Evolutionary conservation across 2,329 filamentous ascomycete genomes (phyloP), one percentile per base, ranked within the genome.

Genomic region (Xylariaceae sp.): DNA sequence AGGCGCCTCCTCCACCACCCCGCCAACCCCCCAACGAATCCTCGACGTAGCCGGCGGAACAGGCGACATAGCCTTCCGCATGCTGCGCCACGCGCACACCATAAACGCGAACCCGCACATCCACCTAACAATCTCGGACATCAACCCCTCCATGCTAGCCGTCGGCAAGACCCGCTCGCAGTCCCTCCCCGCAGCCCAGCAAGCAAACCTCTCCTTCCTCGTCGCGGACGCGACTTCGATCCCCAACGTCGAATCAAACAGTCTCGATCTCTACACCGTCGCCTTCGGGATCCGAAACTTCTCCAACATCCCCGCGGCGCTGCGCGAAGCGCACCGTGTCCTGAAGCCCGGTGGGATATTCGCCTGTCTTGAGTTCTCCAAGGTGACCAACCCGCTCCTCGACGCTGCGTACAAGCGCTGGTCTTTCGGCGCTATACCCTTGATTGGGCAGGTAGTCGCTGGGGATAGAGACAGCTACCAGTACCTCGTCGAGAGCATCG

Each of bases 271-370:
- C 5, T 99, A 99, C 75, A 99, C 94, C 0, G 94, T 99, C 3
- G 91, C 93, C 0, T 99, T 99, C 66, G 94, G 94, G 31, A 97
- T 99, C 68, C 83, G 94, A 47, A 99, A 99, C 73, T 99, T 99
- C 74, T 94, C 90, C 50, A 86, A 96, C 73, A 96, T 97, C 67
- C 86, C 89, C 44, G 81, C 82, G 0, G 95, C 93, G 0, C 74
- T 99, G 51, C 75, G 79, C 34, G 92, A 97, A 69, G 94, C 94
- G 0, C 86, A 86, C 72, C 84, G 94, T 6, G 90, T 97, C 2
- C 79, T 99, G 31, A 94, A 92, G 72, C 95, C 95, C 0, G 94
- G 94, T 41, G 94, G 94, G 56, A 87, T 99, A 1, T 99, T 99
- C 68, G 93, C 94, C 3, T 97, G 94, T 66, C 81, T 99, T 54